These are phyloP conservation scores for Leptodermis oblonga DNA, from an alignment of 257 asterid species.

Conservation along the genomic window DNA sequence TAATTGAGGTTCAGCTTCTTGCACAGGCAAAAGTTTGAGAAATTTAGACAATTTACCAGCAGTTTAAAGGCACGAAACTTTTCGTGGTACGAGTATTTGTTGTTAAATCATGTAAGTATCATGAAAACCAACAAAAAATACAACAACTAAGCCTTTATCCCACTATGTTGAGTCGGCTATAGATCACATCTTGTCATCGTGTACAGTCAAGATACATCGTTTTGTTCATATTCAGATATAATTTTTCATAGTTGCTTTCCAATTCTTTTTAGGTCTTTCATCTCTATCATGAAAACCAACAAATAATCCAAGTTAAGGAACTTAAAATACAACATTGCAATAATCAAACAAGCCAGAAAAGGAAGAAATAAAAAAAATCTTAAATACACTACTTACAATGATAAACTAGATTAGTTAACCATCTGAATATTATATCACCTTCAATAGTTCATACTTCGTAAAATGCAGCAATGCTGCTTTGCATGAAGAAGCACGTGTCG, in stretches of 20 bases:
- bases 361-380: neutral
- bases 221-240: too few relatives aligned
- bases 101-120: neutral
- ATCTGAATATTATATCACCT: neutral
- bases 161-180: too few relatives aligned
- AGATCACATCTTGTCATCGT: too few relatives aligned
- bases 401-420: neutral
- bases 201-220: too few relatives aligned
- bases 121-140: neutral
- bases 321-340: neutral
- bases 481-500: neutral
- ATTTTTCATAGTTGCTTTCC: too few relatives aligned
- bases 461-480: neutral
- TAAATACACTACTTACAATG: neutral
- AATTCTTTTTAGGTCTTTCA: too few relatives aligned
- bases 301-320: neutral
- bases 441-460: neutral
- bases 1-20: neutral
- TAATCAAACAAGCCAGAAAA: neutral
- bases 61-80: neutral
- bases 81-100: neutral
- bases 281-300: too few relatives aligned
- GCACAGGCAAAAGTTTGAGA: conserved; percentile 1
- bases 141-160: too few relatives aligned
- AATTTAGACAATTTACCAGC: neutral